A percentile compares a stretch with the other conserved stretches of the same genome.
Conservation (phyloP, 495 filamentous ascomycete genomes). For the Lasiosphaeria hispida region DNA sequence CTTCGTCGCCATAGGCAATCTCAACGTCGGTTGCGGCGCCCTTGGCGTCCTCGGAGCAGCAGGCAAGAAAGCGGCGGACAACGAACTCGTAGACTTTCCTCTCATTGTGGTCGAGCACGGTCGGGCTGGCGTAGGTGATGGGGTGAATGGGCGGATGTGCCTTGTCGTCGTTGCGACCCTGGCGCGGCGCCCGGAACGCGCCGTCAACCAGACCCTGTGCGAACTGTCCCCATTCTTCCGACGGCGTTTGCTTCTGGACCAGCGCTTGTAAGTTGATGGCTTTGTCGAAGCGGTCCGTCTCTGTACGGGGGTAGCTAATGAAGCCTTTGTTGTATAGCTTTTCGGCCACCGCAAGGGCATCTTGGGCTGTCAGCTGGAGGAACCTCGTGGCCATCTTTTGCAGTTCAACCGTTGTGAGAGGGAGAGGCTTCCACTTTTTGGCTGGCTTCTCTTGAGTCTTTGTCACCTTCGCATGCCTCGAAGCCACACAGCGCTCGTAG, state of each 20-base stretch:
- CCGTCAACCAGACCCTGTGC: conserved; percentile 77
- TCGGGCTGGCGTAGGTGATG: conserved; percentile 68
- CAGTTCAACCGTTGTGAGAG: conserved; percentile 95
- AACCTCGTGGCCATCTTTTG: conserved; percentile 92
- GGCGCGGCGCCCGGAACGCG: conserved; percentile 74
- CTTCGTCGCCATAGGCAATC: conserved; percentile 79
- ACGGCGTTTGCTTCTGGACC: conserved; percentile 78
- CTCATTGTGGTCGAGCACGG: conserved; percentile 62
- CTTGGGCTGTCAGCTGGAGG: conserved; percentile 78
- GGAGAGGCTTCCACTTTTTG: conserved; percentile 89
- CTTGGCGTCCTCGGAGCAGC: conserved; percentile 91
- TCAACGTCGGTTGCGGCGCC: conserved; percentile 82
- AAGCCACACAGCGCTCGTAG: conserved; percentile 76
- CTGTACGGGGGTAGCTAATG: conserved; percentile 95
- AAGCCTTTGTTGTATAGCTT: conserved; percentile 89
- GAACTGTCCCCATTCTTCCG: conserved; percentile 74
- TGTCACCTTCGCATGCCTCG: conserved; percentile 74
- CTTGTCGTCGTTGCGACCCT: conserved; percentile 87
- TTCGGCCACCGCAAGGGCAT: conserved; percentile 88
- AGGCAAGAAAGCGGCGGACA: conserved; percentile 89
- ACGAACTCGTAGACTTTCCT: conserved; percentile 89
- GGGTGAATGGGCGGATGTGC: conserved; percentile 98
- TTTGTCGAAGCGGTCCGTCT: conserved; percentile 93
- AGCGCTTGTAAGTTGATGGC: conserved; percentile 81
- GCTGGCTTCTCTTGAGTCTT: conserved; percentile 88